Evolutionary conservation across 441 rosid genomes (phyloP).

Genomic region (Euphorbia schlechtendalii): DNA sequence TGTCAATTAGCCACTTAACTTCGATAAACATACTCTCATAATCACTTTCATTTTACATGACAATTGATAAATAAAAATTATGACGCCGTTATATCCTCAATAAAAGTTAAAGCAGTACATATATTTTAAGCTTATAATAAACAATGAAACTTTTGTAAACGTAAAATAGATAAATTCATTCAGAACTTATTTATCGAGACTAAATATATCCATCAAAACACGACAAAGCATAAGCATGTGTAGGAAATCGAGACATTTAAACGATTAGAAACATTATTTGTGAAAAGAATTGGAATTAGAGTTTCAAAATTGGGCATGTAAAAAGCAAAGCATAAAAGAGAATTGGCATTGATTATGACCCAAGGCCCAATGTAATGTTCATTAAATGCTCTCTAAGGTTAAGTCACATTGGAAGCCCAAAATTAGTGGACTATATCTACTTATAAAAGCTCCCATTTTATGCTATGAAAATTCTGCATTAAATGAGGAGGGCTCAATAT

Average conservation of each 20-base stretch:
- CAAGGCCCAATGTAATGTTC: conserved; percentile 5
- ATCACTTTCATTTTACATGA: no score
- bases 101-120: no score
- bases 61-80: no score
- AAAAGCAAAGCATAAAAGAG: no score
- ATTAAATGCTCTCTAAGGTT: not conserved
- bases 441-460: not conserved
- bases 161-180: no score
- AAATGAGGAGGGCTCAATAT: conserved; percentile 22
- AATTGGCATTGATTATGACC: not conserved
- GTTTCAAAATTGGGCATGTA: not conserved
- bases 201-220: not conserved
- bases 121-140: no score
- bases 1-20: no score
- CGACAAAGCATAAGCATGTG: not conserved
- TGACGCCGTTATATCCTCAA: no score
- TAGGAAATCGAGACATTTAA: not conserved
- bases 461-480: no score
- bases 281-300: not conserved
- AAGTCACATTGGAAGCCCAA: conserved; percentile 4
- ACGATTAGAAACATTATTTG: not conserved
- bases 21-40: no score
- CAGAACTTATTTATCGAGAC: no score
- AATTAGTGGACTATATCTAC: not conserved
- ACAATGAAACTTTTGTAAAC: no score